Conservation (phyloP, 2,329 filamentous ascomycete species). For the Graphilbum ipis-grandicollis region DNA sequence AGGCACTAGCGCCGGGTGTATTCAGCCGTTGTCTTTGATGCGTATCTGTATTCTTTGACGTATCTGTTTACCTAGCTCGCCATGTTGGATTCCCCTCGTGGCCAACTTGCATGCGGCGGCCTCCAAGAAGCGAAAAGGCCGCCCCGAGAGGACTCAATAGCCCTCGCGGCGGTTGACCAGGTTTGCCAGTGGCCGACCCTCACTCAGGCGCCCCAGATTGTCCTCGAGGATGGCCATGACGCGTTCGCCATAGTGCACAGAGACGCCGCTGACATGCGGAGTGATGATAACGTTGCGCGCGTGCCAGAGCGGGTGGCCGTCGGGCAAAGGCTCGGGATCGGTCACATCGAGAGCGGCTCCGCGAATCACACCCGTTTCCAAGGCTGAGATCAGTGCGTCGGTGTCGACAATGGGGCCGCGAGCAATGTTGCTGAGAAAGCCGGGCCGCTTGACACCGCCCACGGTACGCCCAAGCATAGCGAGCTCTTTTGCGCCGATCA, state of each 20-base stretch:
- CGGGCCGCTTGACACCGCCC: slow-evolving; percentile 15
- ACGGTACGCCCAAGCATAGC: slow-evolving; percentile 18
- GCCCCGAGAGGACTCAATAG: no score
- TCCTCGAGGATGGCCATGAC: slow-evolving; percentile 23
- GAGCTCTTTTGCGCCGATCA: slow-evolving; percentile 35
- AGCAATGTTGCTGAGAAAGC: slow-evolving; percentile 56
- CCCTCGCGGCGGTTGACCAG: slow-evolving; percentile 9
- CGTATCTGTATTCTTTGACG: no score
- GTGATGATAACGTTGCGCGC: slow-evolving; percentile 50
- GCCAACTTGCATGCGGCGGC: no score
- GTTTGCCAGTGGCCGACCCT: slow-evolving; percentile 8
- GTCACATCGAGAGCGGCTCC: slow-evolving; percentile 67
- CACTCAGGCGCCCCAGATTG: slow-evolving; percentile 17
- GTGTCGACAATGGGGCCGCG: slow-evolving; percentile 35
- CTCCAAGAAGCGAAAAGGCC: no score
- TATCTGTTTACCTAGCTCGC: no score
- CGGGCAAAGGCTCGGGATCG: slow-evolving; percentile 60
- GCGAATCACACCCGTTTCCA: slow-evolving; percentile 26
- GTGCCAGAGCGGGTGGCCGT: slow-evolving; percentile 51
- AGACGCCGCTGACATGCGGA: slow-evolving; percentile 28
- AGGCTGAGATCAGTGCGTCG: slow-evolving; percentile 41
- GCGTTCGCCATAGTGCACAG: slow-evolving; percentile 21
- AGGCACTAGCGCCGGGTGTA: no score
- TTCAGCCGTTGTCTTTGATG: no score
- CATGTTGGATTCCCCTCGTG: no score